Conservation (phyloP, 495 filamentous ascomycete genomes). For the Aspergillus sclerotioniger region DNA sequence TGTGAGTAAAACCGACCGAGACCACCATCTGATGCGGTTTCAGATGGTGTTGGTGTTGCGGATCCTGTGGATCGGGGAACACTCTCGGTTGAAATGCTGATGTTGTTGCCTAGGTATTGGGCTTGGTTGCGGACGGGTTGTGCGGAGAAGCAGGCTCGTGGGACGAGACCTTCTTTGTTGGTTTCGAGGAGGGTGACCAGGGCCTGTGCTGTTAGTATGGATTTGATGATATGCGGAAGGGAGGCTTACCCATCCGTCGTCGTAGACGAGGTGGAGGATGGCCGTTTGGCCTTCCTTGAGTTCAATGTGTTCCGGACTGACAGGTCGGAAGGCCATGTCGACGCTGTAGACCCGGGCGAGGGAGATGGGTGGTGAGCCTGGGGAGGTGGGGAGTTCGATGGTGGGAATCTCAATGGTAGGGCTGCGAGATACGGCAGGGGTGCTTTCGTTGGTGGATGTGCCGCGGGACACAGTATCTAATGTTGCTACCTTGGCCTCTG, state of each 20-base stretch:
- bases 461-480: background rate
- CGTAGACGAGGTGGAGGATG: conserved; percentile 2
- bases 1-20: background rate
- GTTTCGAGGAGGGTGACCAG: conserved; percentile 1
- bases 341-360: background rate
- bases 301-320: conserved; percentile 5
- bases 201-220: background rate
- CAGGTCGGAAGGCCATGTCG: conserved; percentile 1
- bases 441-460: background rate
- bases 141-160: conserved; percentile 1
- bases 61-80: background rate
- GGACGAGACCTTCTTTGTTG: background rate
- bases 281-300: conserved; percentile 3
- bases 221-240: background rate
- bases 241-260: conserved; percentile 4
- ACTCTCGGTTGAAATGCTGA: background rate
- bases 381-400: background rate
- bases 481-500: background rate
- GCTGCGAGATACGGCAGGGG: background rate
- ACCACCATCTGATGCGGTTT: background rate
- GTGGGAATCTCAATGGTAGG: conserved; percentile 2
- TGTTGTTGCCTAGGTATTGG: conserved; percentile 4
- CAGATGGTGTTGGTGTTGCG: background rate
- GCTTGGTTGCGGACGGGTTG: conserved; percentile 4
- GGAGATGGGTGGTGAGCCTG: background rate